Percentiles rank a stretch among this genome's conserved stretches.
Conservation (phyloP, 1,139 yeast genomes). For the Yamadazyma songkhlaensis region DNA sequence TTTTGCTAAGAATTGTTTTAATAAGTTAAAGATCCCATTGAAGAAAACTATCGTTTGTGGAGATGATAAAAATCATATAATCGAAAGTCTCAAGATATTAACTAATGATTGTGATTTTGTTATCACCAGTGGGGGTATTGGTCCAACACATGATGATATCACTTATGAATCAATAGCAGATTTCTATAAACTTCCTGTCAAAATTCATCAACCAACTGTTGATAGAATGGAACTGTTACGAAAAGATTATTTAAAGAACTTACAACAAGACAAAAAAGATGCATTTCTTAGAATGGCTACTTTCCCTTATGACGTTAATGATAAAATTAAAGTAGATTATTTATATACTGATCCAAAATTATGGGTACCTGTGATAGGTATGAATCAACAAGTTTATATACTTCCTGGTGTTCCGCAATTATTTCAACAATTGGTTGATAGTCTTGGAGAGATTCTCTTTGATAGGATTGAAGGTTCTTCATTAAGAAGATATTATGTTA, state of each 20-base stretch:
- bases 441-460: constrained; percentile 23
- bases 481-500: constrained; percentile 53
- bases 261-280: constrained; percentile 43
- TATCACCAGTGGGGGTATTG: constrained; percentile 82
- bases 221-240: constrained; percentile 55
- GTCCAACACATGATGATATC: constrained; percentile 88
- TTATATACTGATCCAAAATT: constrained; percentile 53
- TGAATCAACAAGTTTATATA: constrained; percentile 60
- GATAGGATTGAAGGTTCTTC: constrained; percentile 26
- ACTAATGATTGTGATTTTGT: constrained; percentile 58
- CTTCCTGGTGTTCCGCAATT: constrained; percentile 83
- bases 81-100: constrained; percentile 48
- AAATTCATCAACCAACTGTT: constrained; percentile 56
- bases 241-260: constrained; percentile 34
- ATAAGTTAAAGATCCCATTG: constrained; percentile 48
- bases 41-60: constrained; percentile 71
- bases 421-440: constrained; percentile 50
- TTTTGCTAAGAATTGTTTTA: constrained; percentile 70
- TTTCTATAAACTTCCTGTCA: constrained; percentile 53
- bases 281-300: constrained; percentile 81
- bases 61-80: constrained; percentile 68
- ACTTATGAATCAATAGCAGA: constrained; percentile 71
- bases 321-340: constrained; percentile 48
- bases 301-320: constrained; percentile 41
- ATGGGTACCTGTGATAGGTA: constrained; percentile 82